Evolutionary conservation across 1,139 yeast species (phyloP).

Genomic region (Meyerozyma elateridarum): DNA sequence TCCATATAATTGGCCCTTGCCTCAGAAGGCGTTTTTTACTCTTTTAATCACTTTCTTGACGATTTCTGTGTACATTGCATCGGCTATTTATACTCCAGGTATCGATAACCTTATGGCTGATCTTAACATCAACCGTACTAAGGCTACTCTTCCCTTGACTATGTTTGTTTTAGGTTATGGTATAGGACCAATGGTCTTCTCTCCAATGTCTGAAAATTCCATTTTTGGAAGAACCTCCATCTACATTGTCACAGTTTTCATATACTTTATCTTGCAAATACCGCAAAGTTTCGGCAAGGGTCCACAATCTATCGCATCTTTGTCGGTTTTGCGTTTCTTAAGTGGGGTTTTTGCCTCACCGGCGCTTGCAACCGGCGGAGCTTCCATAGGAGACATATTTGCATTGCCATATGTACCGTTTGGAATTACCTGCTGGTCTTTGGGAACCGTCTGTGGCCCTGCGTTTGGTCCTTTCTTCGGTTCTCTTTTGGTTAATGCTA

Average conservation of each 20-base stretch:
- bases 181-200: slow-evolving; percentile 8
- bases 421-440: slow-evolving; percentile 26
- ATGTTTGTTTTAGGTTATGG: slow-evolving; percentile 9
- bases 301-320: slow-evolving; percentile 29
- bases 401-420: slow-evolving; percentile 22
- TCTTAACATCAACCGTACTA: slow-evolving; percentile 4
- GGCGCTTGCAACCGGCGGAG: slow-evolving; percentile 35
- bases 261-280: slow-evolving; percentile 30
- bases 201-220: slow-evolving; percentile 8
- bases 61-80: slow-evolving; percentile 7
- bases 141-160: slow-evolving; percentile 8
- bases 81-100: slow-evolving; percentile 10
- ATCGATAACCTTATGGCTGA: slow-evolving; percentile 6
- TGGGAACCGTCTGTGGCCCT: slow-evolving; percentile 30
- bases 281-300: slow-evolving; percentile 27
- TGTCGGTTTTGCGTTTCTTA: slow-evolving; percentile 28
- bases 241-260: slow-evolving; percentile 25
- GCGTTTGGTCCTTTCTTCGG: slow-evolving; percentile 32
- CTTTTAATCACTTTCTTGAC: slow-evolving; percentile 5
- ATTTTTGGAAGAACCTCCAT: slow-evolving; percentile 50
- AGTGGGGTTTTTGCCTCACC: slow-evolving; percentile 35
- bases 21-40: slow-evolving; percentile 4
- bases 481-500: slow-evolving; percentile 17
- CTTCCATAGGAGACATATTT: slow-evolving; percentile 28
- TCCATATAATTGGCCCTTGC: slow-evolving; percentile 8